Base-by-base conservation (phyloP, 208 protist genomes). In the Crithidia mellificae region DNA sequence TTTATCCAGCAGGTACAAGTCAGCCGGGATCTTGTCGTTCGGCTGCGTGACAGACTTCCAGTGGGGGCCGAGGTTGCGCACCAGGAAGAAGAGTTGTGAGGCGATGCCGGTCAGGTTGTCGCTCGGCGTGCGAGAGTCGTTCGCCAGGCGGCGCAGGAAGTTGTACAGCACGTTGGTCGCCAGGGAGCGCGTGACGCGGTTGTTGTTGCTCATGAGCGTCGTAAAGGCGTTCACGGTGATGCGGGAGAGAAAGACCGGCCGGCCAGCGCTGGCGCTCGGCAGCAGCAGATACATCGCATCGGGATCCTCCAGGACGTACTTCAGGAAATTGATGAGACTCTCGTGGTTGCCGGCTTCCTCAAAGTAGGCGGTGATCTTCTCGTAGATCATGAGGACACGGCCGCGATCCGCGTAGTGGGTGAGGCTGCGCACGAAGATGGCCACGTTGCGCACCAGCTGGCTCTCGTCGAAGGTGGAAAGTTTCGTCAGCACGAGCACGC, bases 391-490 rank as follows among this genome's bases (percentile, higher is more conserved):
- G 12, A 96, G 73, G 64, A 91, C 71, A 6, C 69, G 73, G 12
- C 91, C 91, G 47, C 91, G 83, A 72, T 96, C 91, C 57, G 84
- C 83, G 63, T 77, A 88, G 47, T 84, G 82, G 55, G 77, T 74
- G 27, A 94, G 68, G 46, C 86, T 82, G 30, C 88, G 79, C 30
- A 91, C 70, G 64, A 96, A 94, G 15, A 94, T 51, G 2, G 91
- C 88, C 20, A 91, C 75, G 41, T 85, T 83, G 29, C 68, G 72
- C 36, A 94, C 88, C 7, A 84, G 54, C n/a, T 72, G 58, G 43
- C 73, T 78, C 50, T 91, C 85, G 51, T 85, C 78, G 38, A 83
- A 88, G 32, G 74, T 74, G 39, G 65, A 74, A 43, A 95, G 79
- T 29, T 64, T 67, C 38, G 78, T 46, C 54, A 96, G 67, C 1